These are phyloP conservation scores for Boletus reticuloceps DNA, from an alignment of 768 basidiomycete genomes.

Conservation along the genomic window DNA sequence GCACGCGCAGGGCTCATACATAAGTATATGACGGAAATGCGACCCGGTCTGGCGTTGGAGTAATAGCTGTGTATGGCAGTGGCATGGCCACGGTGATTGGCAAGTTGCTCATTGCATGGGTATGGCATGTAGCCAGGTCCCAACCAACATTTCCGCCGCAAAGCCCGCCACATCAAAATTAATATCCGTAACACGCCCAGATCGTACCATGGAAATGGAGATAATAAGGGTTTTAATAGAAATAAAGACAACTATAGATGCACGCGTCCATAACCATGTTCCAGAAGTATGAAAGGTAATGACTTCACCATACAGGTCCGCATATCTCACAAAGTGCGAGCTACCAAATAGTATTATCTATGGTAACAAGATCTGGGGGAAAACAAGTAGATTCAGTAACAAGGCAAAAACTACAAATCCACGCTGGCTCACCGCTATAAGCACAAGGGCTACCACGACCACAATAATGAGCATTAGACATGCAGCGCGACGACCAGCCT, in stretches of 20 bases:
- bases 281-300: neutral
- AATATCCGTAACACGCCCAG: neutral
- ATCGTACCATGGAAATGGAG: neutral
- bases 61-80: neutral
- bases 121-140: neutral
- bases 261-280: conserved; percentile 13
- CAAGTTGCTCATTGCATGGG: too few species aligned
- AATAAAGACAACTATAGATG: conserved; percentile 25
- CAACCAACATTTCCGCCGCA: neutral
- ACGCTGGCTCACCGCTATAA: conserved; percentile 75
- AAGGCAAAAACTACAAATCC: neutral
- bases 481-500: conserved; percentile 84
- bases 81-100: too few species aligned
- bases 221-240: conserved; percentile 17
- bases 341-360: conserved; percentile 6
- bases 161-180: too few species aligned
- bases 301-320: conserved; percentile 8
- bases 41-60: too few species aligned
- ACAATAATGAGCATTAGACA: conserved; percentile 88
- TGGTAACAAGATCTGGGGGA: conserved; percentile 24
- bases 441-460: conserved; percentile 82
- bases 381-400: neutral
- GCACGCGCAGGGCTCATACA: too few species aligned
- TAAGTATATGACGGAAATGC: too few species aligned
- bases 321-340: neutral